Base-by-base conservation (phyloP, 164 flowering plant genomes). In the Amborella trichopoda region DNA sequence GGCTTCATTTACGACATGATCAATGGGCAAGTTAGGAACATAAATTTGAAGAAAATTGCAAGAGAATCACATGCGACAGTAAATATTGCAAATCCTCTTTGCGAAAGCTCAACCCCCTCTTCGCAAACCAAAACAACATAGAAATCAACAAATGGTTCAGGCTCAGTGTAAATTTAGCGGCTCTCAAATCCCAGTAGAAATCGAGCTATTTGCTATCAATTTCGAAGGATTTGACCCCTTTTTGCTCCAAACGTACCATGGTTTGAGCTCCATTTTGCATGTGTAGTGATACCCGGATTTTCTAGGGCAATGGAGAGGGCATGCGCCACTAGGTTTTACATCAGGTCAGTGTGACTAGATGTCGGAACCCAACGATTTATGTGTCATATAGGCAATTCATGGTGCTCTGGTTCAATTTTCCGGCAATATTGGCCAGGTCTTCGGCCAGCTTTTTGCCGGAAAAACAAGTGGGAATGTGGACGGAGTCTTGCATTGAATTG, bases 171-270 rank as follows among this genome's bases (percentile, higher is more conserved):
- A 79, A 86, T 55, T 78, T 90, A 2, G 96, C 93, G 0, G 89
- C 54, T 0, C 94, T 66, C 18, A 90, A 62, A 59, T 87, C 96
- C 99, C 95, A 91, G 30, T 61, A 76, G 6, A 80, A 76, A 1
- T 82, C 84, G 3, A 84, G 55, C 4, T 48, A 73, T 36, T 53
- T 48, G 4, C 77, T 77, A 1, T 81, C 90, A 0, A 82, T 72
- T n/a, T 74, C 81, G 26, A 87, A 70, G 1, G 80, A 67, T 26
- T 84, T 87, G 57, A 71, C 19, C 99, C 95, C 56, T 84, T 83
- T 34, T 76, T 82, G 71, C 74, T 77, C 99, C 96, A 91, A 48
- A 91, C 84, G 18, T 75, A 82, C 96, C 96, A 91, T 0, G 99
- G 94, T 67, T 87, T 87, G 16, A 91, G 70, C 41, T 91, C 99